Conservation (phyloP, 2,329 filamentous ascomycete genomes). For the Zymoseptoria brevis region DNA sequence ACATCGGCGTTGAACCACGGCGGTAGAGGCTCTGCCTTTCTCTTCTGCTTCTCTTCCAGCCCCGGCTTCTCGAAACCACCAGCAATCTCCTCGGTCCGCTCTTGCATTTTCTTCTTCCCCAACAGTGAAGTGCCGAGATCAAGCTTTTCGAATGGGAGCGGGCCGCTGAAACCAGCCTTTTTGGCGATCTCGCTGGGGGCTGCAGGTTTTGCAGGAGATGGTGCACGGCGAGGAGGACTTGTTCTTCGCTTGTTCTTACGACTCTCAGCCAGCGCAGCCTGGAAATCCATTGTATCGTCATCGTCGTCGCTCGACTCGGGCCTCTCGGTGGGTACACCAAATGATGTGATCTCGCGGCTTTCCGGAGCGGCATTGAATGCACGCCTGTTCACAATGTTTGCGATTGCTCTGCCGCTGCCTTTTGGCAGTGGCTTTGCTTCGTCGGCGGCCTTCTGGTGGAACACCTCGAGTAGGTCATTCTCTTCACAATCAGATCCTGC, state of each 20-base stretch:
- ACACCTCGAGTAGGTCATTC: slow-evolving; percentile 39
- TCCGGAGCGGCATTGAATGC: slow-evolving; percentile 52
- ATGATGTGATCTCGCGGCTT: slow-evolving; percentile 32
- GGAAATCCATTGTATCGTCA: slow-evolving; percentile 70
- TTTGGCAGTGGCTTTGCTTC: slow-evolving; percentile 38
- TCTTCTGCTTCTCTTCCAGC: slow-evolving; percentile 30
- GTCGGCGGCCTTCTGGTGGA: slow-evolving; percentile 37
- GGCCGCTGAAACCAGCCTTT: slow-evolving; percentile 60
- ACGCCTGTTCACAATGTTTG: slow-evolving; percentile 66
- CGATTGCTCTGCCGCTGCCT: slow-evolving; percentile 52
- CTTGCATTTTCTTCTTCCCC: slow-evolving; percentile 46
- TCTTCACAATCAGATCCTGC: slow-evolving; percentile 19
- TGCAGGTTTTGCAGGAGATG: slow-evolving; percentile 29
- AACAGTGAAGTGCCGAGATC: slow-evolving; percentile 58
- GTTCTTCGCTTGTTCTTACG: slow-evolving; percentile 38
- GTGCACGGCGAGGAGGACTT: slow-evolving; percentile 9
- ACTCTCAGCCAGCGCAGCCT: slow-evolving; percentile 65
- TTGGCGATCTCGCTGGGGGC: slow-evolving; percentile 33
- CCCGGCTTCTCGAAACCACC: slow-evolving; percentile 58
- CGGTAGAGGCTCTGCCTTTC: slow-evolving; percentile 55
- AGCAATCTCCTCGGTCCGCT: slow-evolving; percentile 46
- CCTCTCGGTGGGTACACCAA: slow-evolving; percentile 26
- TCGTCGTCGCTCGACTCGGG: slow-evolving; percentile 48
- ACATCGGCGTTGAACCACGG: slow-evolving; percentile 63
- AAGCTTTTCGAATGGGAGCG: slow-evolving; percentile 78